phyloP scores from a whole-genome alignment of 257 asterid species.

The Eucommia ulmoides region DNA sequence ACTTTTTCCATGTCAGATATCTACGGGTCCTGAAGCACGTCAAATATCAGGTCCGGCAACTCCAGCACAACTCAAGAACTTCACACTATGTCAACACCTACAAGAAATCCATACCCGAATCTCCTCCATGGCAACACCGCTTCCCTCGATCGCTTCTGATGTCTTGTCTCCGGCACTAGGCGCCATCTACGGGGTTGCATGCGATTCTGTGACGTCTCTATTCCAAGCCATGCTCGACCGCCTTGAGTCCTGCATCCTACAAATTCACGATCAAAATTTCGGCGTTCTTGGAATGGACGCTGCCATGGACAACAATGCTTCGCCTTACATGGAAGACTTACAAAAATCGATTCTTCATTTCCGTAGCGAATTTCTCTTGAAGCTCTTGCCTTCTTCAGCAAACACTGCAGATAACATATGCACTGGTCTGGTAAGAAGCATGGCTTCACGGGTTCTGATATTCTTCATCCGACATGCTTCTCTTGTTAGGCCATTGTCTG shows the following conservation, averaged over 20 bases:
- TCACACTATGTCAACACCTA: slow-evolving; percentile 73
- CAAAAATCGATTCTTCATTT: slow-evolving; percentile 72
- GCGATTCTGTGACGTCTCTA: slow-evolving; percentile 82
- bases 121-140: slow-evolving; percentile 42
- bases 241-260: slow-evolving; percentile 72
- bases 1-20: slow-evolving; percentile 39
- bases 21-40: slow-evolving; percentile 95
- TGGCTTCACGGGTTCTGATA: slow-evolving; percentile 79
- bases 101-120: slow-evolving; percentile 80
- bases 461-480: slow-evolving; percentile 88
- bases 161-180: slow-evolving; percentile 78
- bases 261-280: slow-evolving; percentile 84
- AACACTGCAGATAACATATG: slow-evolving; percentile 60
- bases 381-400: slow-evolving; percentile 68
- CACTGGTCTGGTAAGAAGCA: slow-evolving; percentile 71
- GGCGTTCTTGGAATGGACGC: slow-evolving; percentile 63
- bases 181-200: slow-evolving; percentile 71
- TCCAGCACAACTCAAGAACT: slow-evolving; percentile 75
- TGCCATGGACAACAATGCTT: slow-evolving; percentile 67
- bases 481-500: slow-evolving; percentile 84
- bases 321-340: slow-evolving; percentile 94
- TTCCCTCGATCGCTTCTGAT: slow-evolving; percentile 71
- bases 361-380: slow-evolving; percentile 64
- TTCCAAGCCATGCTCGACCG: slow-evolving; percentile 94
- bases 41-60: slow-evolving; percentile 91